Percentiles rank a stretch among this genome's conserved stretches.
These are phyloP conservation scores for Dioscorea dumetorum DNA, from an alignment of 106 monocot species.

Conservation along the genomic window DNA sequence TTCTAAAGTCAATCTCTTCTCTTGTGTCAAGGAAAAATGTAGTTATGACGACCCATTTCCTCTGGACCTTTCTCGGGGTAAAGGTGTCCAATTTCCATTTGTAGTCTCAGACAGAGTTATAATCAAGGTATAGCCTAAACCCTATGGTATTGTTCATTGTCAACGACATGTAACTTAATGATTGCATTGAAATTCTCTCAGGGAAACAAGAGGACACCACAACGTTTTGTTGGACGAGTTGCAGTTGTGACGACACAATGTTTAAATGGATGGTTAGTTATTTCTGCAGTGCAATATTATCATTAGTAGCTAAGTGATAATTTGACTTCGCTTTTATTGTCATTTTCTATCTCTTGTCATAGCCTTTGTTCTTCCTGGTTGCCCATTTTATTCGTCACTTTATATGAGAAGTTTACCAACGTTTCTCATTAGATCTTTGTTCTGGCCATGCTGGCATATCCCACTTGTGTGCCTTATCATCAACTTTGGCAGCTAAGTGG, in stretches of 20 bases:
- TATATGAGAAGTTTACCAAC: too few relatives aligned
- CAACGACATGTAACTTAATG: neutral
- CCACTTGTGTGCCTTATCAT: too few relatives aligned
- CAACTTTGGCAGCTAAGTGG: too few relatives aligned
- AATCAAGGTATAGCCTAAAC: conserved; percentile 57
- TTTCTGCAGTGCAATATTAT: neutral
- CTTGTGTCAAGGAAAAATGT: conserved; percentile 45
- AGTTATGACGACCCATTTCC: conserved; percentile 36
- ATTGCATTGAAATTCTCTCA: conserved; percentile 13
- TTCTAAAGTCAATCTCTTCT: neutral
- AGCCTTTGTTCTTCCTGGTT: too few relatives aligned
- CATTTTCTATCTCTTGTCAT: too few relatives aligned
- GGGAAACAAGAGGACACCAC: conserved; percentile 94
- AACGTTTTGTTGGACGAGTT: conserved; percentile 73
- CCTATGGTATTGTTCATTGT: neutral
- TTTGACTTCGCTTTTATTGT: too few relatives aligned
- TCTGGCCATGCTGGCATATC: too few relatives aligned
- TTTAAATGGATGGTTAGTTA: conserved; percentile 86
- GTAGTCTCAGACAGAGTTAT: conserved; percentile 76
- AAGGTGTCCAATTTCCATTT: conserved; percentile 88
- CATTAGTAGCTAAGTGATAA: too few relatives aligned
- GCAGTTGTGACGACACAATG: conserved; percentile 91
- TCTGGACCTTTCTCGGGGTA: conserved; percentile 43
- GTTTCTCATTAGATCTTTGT: too few relatives aligned
- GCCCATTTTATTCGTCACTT: too few relatives aligned